Conservation (phyloP, 371 early-diverging fungal genomes). For the Apophysomyces elegans region DNA sequence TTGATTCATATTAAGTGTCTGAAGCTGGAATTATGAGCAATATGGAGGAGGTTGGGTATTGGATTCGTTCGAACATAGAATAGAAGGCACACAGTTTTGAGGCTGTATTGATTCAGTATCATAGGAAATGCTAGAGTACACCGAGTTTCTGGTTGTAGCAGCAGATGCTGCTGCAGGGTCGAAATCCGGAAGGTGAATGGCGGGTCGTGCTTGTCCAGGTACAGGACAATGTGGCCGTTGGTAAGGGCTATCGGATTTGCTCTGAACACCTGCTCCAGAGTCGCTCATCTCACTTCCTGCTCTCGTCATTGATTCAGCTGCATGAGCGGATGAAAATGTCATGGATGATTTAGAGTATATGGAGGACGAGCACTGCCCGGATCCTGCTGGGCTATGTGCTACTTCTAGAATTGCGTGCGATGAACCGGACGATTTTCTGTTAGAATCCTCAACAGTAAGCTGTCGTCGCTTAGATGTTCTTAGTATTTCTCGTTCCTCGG, state of each 20-base stretch:
- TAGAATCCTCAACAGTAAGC: neutral
- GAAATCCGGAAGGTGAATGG: conserved; percentile 12
- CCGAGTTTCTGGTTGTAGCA: conserved; percentile 6
- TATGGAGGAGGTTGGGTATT: neutral
- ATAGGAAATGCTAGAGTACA: conserved; percentile 1
- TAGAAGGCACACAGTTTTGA: neutral
- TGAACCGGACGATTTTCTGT: neutral
- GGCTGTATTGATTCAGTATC: neutral
- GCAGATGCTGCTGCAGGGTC: conserved; percentile 10
- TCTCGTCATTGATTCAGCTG: conserved; percentile 12
- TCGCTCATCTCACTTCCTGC: conserved; percentile 20
- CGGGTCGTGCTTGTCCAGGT: conserved; percentile 27
- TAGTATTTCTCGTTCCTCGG: neutral
- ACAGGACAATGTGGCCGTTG: conserved; percentile 30
- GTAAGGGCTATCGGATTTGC: conserved; percentile 19
- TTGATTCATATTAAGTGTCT: neutral
- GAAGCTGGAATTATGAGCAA: neutral
- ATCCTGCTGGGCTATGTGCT: neutral
- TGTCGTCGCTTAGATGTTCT: conserved; percentile 10
- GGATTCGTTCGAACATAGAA: neutral
- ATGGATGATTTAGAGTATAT: conserved; percentile 21
- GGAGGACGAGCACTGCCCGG: conserved; percentile 7
- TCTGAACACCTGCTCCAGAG: neutral
- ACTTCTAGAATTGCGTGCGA: neutral
- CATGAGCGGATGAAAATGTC: conserved; percentile 12